Evolutionary conservation across 306 rosid genomes (phyloP).

Genomic region (Chamaecrista fasciculata): DNA sequence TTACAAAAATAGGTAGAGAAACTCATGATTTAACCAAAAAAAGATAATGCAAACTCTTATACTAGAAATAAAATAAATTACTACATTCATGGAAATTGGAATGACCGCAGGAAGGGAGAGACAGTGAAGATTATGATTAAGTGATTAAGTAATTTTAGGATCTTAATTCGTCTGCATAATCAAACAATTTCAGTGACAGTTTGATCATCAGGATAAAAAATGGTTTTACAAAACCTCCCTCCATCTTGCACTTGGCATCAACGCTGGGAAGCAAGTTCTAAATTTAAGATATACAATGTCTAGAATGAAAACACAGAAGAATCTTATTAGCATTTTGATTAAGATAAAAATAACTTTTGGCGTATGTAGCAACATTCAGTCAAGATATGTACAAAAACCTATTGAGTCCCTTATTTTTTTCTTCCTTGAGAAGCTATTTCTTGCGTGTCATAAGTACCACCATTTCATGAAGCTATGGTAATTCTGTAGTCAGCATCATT

Average conservation of each 20-base stretch:
- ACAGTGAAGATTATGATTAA: not conserved
- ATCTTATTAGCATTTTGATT: not conserved
- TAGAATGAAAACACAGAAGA: not conserved
- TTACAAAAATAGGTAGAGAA: too few relatives aligned
- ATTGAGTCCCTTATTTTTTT: not conserved
- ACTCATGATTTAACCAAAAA: too few relatives aligned
- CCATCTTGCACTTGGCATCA: not conserved
- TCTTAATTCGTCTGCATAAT: not conserved
- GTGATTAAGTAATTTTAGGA: too few relatives aligned
- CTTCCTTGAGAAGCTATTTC: not conserved
- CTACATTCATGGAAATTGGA: not conserved
- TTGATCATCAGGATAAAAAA: too few relatives aligned
- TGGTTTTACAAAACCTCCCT: not conserved
- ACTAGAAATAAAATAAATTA: too few relatives aligned
- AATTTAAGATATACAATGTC: not conserved
- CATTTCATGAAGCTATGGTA: not conserved
- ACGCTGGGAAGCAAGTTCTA: not conserved
- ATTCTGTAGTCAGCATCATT: slow-evolving; percentile 11
- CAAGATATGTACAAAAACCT: slow-evolving; percentile 1
- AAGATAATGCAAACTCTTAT: too few relatives aligned
- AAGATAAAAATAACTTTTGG: not conserved
- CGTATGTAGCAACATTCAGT: not conserved
- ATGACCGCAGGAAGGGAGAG: not conserved
- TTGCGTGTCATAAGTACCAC: not conserved
- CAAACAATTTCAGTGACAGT: not conserved